Evolutionary conservation across 225 moss, liverwort and hornwort species (phyloP).

Genomic region (Polytrichum formosum): DNA sequence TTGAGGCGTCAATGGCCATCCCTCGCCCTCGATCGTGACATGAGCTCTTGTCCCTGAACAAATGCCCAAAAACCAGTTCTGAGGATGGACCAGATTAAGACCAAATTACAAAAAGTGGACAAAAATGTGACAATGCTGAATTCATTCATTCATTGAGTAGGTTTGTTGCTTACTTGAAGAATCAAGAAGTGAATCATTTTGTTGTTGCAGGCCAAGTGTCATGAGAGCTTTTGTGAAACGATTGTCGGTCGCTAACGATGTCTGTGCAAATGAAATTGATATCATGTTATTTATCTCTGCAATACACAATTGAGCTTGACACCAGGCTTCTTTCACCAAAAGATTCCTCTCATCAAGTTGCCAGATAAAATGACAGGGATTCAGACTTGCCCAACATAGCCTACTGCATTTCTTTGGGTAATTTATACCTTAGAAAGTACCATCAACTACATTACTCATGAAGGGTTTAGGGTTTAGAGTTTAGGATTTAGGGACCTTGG

Average conservation of each 20-base stretch:
- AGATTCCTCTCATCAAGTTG: no score
- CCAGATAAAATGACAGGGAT: no score
- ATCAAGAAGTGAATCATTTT: conserved; percentile 17
- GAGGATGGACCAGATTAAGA: not conserved
- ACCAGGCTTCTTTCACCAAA: no score
- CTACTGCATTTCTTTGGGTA: no score
- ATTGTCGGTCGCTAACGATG: conserved; percentile 38
- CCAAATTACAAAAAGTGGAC: no score
- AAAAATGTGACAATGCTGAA: no score
- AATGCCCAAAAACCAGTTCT: conserved; percentile 7
- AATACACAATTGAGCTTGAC: no score
- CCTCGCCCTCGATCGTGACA: conserved; percentile 38
- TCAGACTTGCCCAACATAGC: no score
- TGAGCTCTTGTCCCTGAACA: conserved; percentile 30
- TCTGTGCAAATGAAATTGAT: conserved; percentile 25
- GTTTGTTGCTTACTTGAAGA: conserved; percentile 21
- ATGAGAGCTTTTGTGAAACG: conserved; percentile 48
- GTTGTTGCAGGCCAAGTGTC: conserved; percentile 40
- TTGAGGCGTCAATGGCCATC: conserved; percentile 47
- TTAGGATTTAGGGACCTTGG: conserved; percentile 26
- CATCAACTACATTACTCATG: no score
- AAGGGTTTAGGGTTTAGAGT: no score
- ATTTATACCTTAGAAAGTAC: no score
- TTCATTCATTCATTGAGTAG: not conserved
- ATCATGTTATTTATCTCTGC: no score